Evolutionary conservation across 805 yeast species (phyloP).

Genomic region (Cyberlindnera japonica): DNA sequence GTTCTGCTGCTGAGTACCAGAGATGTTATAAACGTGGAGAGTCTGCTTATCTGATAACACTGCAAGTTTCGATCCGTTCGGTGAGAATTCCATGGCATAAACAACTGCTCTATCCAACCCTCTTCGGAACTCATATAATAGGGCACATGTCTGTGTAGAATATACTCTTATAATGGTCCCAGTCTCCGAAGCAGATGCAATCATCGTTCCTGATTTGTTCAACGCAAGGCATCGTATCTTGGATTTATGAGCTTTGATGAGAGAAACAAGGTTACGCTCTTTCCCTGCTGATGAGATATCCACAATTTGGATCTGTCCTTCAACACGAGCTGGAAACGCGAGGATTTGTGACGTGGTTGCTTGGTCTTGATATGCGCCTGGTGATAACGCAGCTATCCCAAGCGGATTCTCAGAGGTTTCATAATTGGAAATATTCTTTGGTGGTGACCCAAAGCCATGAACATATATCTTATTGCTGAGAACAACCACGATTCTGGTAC

Average conservation of each 20-base stretch:
- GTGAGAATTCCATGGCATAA: constrained; percentile 81
- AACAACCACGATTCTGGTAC: constrained; percentile 73
- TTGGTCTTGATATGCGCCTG: constrained; percentile 25
- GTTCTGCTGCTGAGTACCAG: constrained; percentile 35
- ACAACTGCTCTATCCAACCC: constrained; percentile 85
- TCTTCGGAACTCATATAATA: constrained; percentile 81
- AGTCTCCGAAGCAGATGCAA: constrained; percentile 78
- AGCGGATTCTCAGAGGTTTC: constrained; percentile 29
- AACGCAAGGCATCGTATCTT: constrained; percentile 59
- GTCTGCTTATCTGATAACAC: constrained; percentile 88
- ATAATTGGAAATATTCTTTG: constrained; percentile 45
- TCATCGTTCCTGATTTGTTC: constrained; percentile 57
- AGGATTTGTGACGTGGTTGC: constrained; percentile 43
- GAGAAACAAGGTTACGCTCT: constrained; percentile 59
- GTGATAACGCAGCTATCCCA: constrained; percentile 27
- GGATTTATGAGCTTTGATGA: constrained; percentile 75
- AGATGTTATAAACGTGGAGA: constrained; percentile 72
- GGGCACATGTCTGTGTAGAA: constrained; percentile 61
- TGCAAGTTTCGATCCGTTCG: constrained; percentile 71
- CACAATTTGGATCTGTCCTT: constrained; percentile 78
- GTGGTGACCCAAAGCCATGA: constrained; percentile 79
- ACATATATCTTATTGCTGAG: constrained; percentile 64
- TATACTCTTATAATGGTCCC: constrained; percentile 81
- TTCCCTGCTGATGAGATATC: constrained; percentile 66
- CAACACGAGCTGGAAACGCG: constrained; percentile 73